Evolutionary conservation across 176 grass and related monocot species (phyloP).

Genomic region (Calamus simplicifolius): DNA sequence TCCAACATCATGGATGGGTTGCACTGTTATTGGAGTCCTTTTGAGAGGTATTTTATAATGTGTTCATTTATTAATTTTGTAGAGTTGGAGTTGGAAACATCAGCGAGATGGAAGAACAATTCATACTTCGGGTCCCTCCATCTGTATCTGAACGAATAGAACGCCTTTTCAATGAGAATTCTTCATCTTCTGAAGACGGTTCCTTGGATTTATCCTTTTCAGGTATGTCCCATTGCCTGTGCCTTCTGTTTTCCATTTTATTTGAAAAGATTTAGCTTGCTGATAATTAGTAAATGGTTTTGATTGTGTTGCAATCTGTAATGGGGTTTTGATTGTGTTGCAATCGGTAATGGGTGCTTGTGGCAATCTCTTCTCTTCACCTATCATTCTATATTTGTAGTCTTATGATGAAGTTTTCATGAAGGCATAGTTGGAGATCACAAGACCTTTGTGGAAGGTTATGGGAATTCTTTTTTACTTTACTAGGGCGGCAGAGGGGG

Average conservation of each 20-base stretch:
- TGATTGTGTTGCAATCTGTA: too few species aligned
- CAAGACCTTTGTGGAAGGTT: too few species aligned
- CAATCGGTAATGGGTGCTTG: neutral
- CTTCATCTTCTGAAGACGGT: conserved; percentile 44
- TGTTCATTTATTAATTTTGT: too few species aligned
- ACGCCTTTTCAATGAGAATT: conserved; percentile 61
- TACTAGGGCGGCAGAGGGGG: too few species aligned
- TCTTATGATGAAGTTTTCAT: neutral
- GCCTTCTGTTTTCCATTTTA: neutral
- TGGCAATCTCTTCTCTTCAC: neutral
- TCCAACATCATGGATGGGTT: too few species aligned
- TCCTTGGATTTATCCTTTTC: conserved; percentile 81
- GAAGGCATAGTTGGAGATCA: too few species aligned
- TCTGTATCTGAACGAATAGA: conserved; percentile 72
- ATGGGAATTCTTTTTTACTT: too few species aligned
- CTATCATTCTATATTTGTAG: neutral
- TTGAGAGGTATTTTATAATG: too few species aligned
- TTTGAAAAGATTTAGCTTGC: too few species aligned
- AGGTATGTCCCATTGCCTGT: conserved; percentile 21
- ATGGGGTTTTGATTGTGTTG: too few species aligned
- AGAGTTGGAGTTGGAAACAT: too few species aligned
- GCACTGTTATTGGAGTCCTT: too few species aligned
- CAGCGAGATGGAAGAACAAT: conserved; percentile 72
- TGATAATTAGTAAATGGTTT: neutral
- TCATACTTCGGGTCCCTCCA: conserved; percentile 72